These are phyloP conservation scores for Trichoderma guizhouense DNA, from an alignment of 2,329 filamentous ascomycete genomes.

Conservation along the genomic window DNA sequence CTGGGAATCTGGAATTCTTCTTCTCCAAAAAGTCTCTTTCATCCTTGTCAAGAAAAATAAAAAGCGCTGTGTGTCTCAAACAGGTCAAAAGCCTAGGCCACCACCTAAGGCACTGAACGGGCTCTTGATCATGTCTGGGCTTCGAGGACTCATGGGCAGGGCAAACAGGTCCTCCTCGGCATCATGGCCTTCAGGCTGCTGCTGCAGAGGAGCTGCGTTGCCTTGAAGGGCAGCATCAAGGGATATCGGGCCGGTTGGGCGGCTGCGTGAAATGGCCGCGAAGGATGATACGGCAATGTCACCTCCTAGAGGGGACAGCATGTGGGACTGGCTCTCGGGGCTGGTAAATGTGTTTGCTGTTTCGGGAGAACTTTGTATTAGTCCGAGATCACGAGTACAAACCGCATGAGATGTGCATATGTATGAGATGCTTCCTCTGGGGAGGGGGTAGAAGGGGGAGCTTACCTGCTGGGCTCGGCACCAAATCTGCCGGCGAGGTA, in stretches of 20 bases:
- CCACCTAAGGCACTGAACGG: conserved; percentile 62
- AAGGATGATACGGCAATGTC: conserved; percentile 38
- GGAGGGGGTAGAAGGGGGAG: not conserved
- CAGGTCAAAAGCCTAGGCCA: not conserved
- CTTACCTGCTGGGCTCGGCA: conserved; percentile 50
- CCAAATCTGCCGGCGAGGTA: conserved; percentile 65
- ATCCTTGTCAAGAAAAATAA: not conserved
- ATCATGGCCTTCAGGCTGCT: conserved; percentile 25
- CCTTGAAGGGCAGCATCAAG: conserved; percentile 33
- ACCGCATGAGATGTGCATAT: not conserved
- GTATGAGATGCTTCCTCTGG: not conserved
- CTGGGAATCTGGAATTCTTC: not conserved
- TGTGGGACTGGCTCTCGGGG: conserved; percentile 32
- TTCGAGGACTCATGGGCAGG: conserved; percentile 79
- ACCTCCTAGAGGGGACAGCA: conserved; percentile 31
- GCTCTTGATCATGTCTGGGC: conserved; percentile 79
- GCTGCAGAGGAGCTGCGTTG: conserved; percentile 22
- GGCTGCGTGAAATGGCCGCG: conserved; percentile 29
- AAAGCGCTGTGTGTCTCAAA: not conserved
- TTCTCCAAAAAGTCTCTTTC: not conserved
- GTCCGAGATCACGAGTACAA: not conserved
- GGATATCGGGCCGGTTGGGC: conserved; percentile 29
- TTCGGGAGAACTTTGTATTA: not conserved
- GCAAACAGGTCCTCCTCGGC: conserved; percentile 80
- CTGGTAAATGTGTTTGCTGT: conserved; percentile 37